phyloP scores from a whole-genome alignment of 352 stramenopile species.

The Lagenidium giganteum region DNA sequence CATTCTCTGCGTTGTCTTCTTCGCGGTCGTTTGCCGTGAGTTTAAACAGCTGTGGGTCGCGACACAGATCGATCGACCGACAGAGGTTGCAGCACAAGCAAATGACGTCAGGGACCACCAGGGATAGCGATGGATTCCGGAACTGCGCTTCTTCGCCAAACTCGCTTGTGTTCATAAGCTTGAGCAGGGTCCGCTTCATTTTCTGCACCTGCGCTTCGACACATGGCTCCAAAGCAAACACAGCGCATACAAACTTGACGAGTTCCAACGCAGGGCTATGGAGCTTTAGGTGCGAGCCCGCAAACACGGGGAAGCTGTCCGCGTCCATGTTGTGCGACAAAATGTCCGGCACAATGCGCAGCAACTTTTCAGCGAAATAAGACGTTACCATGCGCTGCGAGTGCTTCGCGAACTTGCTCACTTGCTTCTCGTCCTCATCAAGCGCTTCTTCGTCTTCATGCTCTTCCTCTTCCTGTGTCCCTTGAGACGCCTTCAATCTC shows the following conservation, averaged over 20 bases:
- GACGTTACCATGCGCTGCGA: slow-evolving; percentile 62
- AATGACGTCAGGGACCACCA: slow-evolving; percentile 96
- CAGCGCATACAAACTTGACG: slow-evolving; percentile 93
- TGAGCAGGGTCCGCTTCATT: slow-evolving; percentile 90
- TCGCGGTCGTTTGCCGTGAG: slow-evolving; percentile 32
- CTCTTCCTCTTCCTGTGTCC: slow-evolving; percentile 12
- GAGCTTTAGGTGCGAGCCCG: slow-evolving; percentile 77
- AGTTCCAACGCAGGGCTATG: slow-evolving; percentile 95
- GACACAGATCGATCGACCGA: slow-evolving; percentile 96
- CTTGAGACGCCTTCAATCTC: slow-evolving; percentile 11
- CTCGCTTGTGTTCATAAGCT: slow-evolving; percentile 69
- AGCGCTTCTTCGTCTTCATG: slow-evolving; percentile 33
- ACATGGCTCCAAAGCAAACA: slow-evolving; percentile 92
- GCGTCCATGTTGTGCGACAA: slow-evolving; percentile 56
- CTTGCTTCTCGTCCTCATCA: slow-evolving; percentile 32
- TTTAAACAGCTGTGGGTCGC: slow-evolving; percentile 88
- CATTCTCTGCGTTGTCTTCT: slow-evolving; percentile 18
- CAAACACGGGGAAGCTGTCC: slow-evolving; percentile 76
- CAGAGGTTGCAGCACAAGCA: slow-evolving; percentile 95
- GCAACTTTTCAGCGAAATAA: slow-evolving; percentile 77
- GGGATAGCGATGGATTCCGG: slow-evolving; percentile 91
- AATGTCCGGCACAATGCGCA: slow-evolving; percentile 76
- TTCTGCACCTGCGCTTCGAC: slow-evolving; percentile 88
- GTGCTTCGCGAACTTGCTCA: slow-evolving; percentile 58
- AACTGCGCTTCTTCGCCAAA: slow-evolving; percentile 85